These are phyloP conservation scores for Syzygium aromaticum DNA, from an alignment of 345 rosid genomes.

Conservation along the genomic window DNA sequence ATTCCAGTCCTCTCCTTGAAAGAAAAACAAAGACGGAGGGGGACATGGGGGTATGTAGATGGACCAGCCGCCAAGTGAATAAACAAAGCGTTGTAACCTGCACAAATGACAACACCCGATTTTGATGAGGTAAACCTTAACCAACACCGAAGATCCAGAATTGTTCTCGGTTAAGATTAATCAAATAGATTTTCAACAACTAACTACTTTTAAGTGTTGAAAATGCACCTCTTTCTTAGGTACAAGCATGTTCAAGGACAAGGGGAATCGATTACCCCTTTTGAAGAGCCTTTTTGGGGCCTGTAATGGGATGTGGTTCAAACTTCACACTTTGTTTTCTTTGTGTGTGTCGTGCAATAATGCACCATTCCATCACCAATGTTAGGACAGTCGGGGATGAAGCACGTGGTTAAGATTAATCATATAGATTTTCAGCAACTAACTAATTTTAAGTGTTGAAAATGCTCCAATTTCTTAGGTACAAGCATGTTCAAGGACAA, in stretches of 20 bases:
- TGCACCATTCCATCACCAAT: neutral
- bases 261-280: neutral
- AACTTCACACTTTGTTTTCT: neutral
- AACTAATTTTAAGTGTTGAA: neutral
- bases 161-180: too few species aligned
- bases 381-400: too few species aligned
- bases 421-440: neutral
- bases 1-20: too few species aligned
- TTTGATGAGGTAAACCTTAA: too few species aligned
- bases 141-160: too few species aligned
- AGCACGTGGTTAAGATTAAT: too few species aligned
- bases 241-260: neutral
- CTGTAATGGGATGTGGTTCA: neutral
- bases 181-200: neutral
- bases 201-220: neutral
- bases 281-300: neutral
- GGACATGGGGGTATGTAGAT: too few species aligned
- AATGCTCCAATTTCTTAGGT: neutral
- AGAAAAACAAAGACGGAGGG: too few species aligned
- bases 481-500: neutral
- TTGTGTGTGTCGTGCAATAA: neutral
- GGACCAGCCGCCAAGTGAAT: too few species aligned
- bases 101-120: too few species aligned
- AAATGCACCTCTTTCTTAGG: neutral
- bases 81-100: too few species aligned